phyloP scores from a whole-genome alignment of 768 basidiomycete species.

The Russula vinacea region DNA sequence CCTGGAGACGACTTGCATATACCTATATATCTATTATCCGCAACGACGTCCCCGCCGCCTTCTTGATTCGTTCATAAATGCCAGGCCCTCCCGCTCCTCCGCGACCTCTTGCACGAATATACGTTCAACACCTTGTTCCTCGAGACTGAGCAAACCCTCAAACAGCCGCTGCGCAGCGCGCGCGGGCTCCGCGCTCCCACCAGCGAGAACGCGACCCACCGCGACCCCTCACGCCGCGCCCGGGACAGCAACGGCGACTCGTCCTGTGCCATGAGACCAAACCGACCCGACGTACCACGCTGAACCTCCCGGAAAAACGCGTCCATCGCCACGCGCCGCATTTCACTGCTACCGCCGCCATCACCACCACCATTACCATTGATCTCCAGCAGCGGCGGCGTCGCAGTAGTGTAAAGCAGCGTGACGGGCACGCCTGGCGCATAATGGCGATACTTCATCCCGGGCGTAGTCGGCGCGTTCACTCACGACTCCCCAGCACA shows the following conservation, averaged over 20 bases:
- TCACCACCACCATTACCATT: not conserved
- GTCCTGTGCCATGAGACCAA: constrained; percentile 67
- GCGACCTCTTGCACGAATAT: constrained; percentile 84
- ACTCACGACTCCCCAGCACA: constrained; percentile 59
- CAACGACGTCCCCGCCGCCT: constrained; percentile 68
- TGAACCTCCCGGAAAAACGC: constrained; percentile 44
- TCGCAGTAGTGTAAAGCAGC: constrained; percentile 56
- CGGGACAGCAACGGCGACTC: constrained; percentile 46
- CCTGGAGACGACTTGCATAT: constrained; percentile 12
- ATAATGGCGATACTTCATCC: constrained; percentile 99
- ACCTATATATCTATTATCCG: constrained; percentile 19
- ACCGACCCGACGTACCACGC: constrained; percentile 30
- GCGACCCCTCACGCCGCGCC: constrained; percentile 37
- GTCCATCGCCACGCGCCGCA: constrained; percentile 35
- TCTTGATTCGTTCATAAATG: constrained; percentile 92
- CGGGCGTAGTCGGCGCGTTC: constrained; percentile 86
- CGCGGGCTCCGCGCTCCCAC: constrained; percentile 53
- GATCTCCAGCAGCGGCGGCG: constrained; percentile 34
- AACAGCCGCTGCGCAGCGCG: constrained; percentile 80
- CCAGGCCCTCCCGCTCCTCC: constrained; percentile 81
- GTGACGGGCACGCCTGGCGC: constrained; percentile 85
- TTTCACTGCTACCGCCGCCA: constrained; percentile 33
- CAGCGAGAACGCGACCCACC: constrained; percentile 54
- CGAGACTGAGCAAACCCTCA: constrained; percentile 80
- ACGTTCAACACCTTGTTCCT: constrained; percentile 67